Evolutionary conservation across 176 grass and related monocot species (phyloP), one percentile per base, ranked within the genome.

Genomic region (Oryza brachyantha): DNA sequence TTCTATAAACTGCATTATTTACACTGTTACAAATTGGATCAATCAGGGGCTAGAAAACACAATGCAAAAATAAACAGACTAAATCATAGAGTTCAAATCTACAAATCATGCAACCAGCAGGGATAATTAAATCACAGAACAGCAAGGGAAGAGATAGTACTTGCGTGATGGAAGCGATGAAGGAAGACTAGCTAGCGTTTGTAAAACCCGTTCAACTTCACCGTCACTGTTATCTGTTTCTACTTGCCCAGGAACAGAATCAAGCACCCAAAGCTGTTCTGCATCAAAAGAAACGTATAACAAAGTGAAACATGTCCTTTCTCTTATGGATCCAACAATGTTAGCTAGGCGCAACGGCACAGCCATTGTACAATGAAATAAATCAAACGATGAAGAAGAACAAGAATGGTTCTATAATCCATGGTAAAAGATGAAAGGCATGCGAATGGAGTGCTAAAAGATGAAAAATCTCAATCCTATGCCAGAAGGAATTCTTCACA

Each of bases 251-350:
- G 87, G 92, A 68, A 98, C 90, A 63, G 96, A 98, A 79, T 98
- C 96, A 78, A 98, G 89, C 66, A 98, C 90, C 92, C 92, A 98
- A 45, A 98, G 83, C 96, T 95, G 92, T 88, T 92, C 96, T 94
- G 81, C 85, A 90, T 66, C 80, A 79, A 90, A 79, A 61, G 29
- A 45, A 80, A 29, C 52, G 72, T 81, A 64, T 25, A 69, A 80
- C 24, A 75, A 12, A 42, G 64, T 70, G 3, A 57, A 64, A 57
- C 19, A 75, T 39, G 40, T 13, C 13, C 13, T 72, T 60, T 68
- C 57, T 37, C 52, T 21, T 1, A 29, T n/a, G 22, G 65, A 41
- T 17, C 38, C 25, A 86, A 13, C 40, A 34, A 76, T 77, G 60
- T 13, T 2, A 4, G 10, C 2, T 34, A 78, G 46, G 11, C 8